A percentile compares a stretch with the other conserved stretches of the same genome.
Conservation (phyloP, 2,329 filamentous ascomycete genomes). For the Nigrograna mackinnonii region DNA sequence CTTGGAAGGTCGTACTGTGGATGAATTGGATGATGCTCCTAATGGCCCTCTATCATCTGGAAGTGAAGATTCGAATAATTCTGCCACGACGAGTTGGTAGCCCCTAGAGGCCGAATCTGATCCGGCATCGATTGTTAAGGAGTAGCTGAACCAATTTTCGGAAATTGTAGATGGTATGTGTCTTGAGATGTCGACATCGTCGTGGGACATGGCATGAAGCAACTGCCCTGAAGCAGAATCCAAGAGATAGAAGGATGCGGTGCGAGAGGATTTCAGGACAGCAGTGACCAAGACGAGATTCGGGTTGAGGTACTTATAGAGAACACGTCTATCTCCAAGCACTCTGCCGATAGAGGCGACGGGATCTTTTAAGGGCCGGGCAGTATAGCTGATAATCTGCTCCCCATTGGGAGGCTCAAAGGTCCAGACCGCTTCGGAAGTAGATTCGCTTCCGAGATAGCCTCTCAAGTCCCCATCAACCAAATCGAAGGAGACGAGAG, state of each 20-base stretch:
- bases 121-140: slow-evolving; percentile 63
- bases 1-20: slow-evolving; percentile 71
- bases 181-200: slow-evolving; percentile 73
- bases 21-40: slow-evolving; percentile 71
- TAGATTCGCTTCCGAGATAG: slow-evolving; percentile 22
- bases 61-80: slow-evolving; percentile 85
- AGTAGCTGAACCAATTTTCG: slow-evolving; percentile 96
- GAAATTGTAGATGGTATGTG: slow-evolving; percentile 77
- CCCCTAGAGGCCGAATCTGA: slow-evolving; percentile 68
- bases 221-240: slow-evolving; percentile 85
- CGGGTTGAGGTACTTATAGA: slow-evolving; percentile 96
- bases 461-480: slow-evolving; percentile 37
- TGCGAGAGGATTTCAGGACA: slow-evolving; percentile 60
- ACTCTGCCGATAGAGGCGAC: slow-evolving; percentile 95
- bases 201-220: slow-evolving; percentile 71
- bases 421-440: slow-evolving; percentile 61
- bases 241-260: slow-evolving; percentile 75
- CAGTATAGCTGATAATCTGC: slow-evolving; percentile 68
- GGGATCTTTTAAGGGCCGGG: slow-evolving; percentile 76
- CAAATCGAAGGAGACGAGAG: slow-evolving; percentile 35
- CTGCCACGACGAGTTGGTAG: slow-evolving; percentile 82
- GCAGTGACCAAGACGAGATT: slow-evolving; percentile 80
- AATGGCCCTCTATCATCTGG: slow-evolving; percentile 85
- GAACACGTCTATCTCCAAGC: slow-evolving; percentile 85
- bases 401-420: slow-evolving; percentile 70